phyloP scores from a whole-genome alignment of 345 rosid species.

The Cardamine chenopodiifolia region DNA sequence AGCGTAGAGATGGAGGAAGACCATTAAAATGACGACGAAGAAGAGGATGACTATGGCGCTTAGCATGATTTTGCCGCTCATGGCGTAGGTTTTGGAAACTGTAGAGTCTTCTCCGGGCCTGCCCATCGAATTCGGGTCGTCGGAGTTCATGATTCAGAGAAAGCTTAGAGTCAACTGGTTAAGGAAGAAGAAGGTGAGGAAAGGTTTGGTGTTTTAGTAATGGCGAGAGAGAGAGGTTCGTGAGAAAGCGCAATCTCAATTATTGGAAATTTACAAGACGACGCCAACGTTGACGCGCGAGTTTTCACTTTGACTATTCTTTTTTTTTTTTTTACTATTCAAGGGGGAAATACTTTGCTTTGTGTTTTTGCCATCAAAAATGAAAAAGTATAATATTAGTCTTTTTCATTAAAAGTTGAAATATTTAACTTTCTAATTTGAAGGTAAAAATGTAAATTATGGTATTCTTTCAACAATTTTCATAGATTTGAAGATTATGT shows the following conservation, averaged over 20 bases:
- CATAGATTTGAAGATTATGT: neutral
- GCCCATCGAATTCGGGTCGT: constrained; percentile 12
- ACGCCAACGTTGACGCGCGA: constrained; percentile 40
- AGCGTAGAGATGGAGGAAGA: constrained; percentile 81
- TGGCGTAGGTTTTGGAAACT: constrained; percentile 45
- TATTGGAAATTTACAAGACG: constrained; percentile 21
- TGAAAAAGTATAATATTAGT: neutral
- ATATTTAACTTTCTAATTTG: neutral
- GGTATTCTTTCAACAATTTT: neutral
- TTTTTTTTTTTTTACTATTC: neutral
- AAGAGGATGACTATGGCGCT: constrained; percentile 65
- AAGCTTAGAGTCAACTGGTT: constrained; percentile 35
- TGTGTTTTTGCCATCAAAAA: neutral
- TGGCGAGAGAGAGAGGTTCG: constrained; percentile 35
- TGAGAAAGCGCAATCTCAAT: constrained; percentile 24
- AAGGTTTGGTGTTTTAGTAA: constrained; percentile 19
- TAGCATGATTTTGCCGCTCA: constrained; percentile 77
- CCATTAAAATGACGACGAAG: constrained; percentile 67
- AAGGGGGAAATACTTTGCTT: neutral
- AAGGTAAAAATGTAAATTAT: neutral
- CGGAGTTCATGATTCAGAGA: constrained; percentile 25
- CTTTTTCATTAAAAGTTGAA: neutral
- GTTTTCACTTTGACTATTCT: neutral
- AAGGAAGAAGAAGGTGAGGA: constrained; percentile 10
- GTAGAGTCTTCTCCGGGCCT: neutral